Conservation (phyloP, 129 eudicot genomes). For the Sambucus nigra region DNA sequence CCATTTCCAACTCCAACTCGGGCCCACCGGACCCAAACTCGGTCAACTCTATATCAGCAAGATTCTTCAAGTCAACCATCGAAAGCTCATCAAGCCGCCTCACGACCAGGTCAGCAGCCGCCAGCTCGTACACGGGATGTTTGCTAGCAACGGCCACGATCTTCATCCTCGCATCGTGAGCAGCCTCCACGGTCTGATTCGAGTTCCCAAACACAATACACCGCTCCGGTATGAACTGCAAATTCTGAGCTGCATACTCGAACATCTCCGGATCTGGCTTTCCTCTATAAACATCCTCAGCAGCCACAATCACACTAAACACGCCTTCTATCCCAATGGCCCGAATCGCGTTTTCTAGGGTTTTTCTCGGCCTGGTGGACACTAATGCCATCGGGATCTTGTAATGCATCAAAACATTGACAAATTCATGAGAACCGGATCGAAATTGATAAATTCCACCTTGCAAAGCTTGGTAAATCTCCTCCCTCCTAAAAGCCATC, state of each 20-base stretch:
- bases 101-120: constrained; percentile 89
- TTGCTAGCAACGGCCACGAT: constrained; percentile 96
- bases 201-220: constrained; percentile 97
- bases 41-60: constrained; percentile 60
- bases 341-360: constrained; percentile 51
- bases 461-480: constrained; percentile 59
- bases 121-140: constrained; percentile 80
- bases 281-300: constrained; percentile 91
- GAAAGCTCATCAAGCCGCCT: constrained; percentile 71
- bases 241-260: constrained; percentile 65
- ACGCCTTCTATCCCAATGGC: constrained; percentile 68
- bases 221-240: constrained; percentile 71
- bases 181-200: constrained; percentile 86
- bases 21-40: constrained; percentile 52
- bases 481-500: constrained; percentile 69
- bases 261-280: constrained; percentile 99
- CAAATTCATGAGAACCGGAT: constrained; percentile 68
- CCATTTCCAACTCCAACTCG: constrained; percentile 68
- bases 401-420: constrained; percentile 47
- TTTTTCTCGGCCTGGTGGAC: constrained; percentile 74
- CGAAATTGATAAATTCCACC: constrained; percentile 70
- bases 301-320: constrained; percentile 64
- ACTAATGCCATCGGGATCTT: constrained; percentile 93
- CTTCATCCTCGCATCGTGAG: constrained; percentile 91
- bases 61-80: constrained; percentile 76